phyloP scores from a whole-genome alignment of 768 basidiomycete species.

The Cyclocybe aegerita region DNA sequence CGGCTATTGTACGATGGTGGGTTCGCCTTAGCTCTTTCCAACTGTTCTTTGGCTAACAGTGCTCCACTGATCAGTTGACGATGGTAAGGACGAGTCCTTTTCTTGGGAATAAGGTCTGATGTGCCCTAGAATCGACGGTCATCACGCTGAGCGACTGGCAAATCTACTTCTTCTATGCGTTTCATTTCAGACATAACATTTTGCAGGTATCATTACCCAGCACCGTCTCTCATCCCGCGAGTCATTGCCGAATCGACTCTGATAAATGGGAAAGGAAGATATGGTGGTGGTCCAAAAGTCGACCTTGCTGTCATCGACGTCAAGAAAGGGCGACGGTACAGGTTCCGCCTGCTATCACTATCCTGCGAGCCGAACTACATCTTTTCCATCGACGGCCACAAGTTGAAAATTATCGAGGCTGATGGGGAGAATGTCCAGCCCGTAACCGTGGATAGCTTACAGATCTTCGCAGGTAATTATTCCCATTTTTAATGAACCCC shows the following conservation, averaged over 20 bases:
- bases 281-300: slow-evolving; percentile 33
- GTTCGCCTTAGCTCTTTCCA: slow-evolving; percentile 1
- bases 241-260: too few species aligned
- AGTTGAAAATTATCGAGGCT: slow-evolving; percentile 38
- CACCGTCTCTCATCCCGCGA: background rate
- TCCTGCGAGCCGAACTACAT: slow-evolving; percentile 44
- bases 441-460: slow-evolving; percentile 35
- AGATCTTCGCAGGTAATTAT: slow-evolving; percentile 33
- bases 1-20: slow-evolving; percentile 12
- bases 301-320: slow-evolving; percentile 45
- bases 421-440: slow-evolving; percentile 27
- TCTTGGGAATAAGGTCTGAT: background rate
- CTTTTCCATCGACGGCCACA: slow-evolving; percentile 43
- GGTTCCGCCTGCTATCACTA: slow-evolving; percentile 48
- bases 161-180: background rate
- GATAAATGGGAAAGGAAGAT: slow-evolving; percentile 52
- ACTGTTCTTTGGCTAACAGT: slow-evolving; percentile 3
- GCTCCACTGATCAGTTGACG: slow-evolving; percentile 26
- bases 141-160: slow-evolving; percentile 34
- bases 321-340: slow-evolving; percentile 37
- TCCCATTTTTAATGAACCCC: background rate
- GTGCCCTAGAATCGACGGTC: slow-evolving; percentile 28
- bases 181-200: slow-evolving; percentile 16
- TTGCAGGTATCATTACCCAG: slow-evolving; percentile 33
- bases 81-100: slow-evolving; percentile 27